These are phyloP conservation scores for Nemania abortiva DNA, from an alignment of 2,329 filamentous ascomycete species.

Conservation along the genomic window DNA sequence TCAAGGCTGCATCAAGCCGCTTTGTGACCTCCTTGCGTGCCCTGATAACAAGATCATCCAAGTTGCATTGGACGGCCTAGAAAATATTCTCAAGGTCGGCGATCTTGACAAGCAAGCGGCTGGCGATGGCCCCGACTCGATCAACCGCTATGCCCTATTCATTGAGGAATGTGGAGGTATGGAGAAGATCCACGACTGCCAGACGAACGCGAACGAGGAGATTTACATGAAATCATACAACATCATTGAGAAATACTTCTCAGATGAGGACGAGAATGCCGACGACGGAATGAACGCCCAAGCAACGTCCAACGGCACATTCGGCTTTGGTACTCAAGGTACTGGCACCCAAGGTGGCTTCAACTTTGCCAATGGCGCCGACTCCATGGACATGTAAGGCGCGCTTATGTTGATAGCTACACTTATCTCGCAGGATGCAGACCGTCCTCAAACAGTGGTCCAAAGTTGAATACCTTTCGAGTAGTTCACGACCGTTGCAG, in stretches of 20 bases:
- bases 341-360: conserved; percentile 74
- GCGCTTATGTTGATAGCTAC: conserved; percentile 1
- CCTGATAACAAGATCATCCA: conserved; percentile 99
- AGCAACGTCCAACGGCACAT: conserved; percentile 72
- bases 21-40: conserved; percentile 94
- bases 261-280: conserved; percentile 95
- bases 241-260: conserved; percentile 99
- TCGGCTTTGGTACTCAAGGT: conserved; percentile 81
- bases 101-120: conserved; percentile 97
- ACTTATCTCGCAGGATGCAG: conserved; percentile 16
- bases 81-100: conserved; percentile 99
- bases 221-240: conserved; percentile 99
- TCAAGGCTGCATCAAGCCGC: conserved; percentile 95
- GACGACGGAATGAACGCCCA: conserved; percentile 82
- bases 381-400: conserved; percentile 74
- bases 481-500: conserved; percentile 43
- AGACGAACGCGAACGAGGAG: conserved; percentile 99
- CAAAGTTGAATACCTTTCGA: conserved; percentile 23
- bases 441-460: conserved; percentile 9
- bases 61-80: conserved; percentile 94
- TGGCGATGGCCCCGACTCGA: conserved; percentile 77
- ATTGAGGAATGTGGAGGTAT: conserved; percentile 99
- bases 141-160: conserved; percentile 97
- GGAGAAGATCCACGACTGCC: conserved; percentile 99
- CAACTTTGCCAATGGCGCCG: conserved; percentile 85